Evolutionary conservation across 2,329 filamentous ascomycete species (phyloP).

Genomic region (Aureobasidium sp.): DNA sequence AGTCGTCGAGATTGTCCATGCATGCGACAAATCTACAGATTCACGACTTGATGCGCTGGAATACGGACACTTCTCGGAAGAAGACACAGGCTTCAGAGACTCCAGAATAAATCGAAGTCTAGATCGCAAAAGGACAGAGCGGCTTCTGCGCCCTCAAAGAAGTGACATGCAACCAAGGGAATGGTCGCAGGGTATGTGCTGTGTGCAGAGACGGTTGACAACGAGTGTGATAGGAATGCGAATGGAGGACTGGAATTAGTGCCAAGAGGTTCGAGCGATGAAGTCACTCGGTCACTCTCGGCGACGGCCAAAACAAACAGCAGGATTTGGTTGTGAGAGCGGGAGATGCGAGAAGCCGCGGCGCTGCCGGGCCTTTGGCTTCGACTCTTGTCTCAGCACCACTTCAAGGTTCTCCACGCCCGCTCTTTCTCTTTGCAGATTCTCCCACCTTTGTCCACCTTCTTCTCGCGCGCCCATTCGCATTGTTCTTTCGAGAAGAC

Average conservation of each 20-base stretch:
- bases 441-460: not conserved
- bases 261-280: not conserved
- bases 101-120: not conserved
- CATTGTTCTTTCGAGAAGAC: not conserved
- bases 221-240: conserved; percentile 7
- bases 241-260: not conserved
- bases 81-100: not conserved
- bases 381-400: conserved; percentile 6
- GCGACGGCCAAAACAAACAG: conserved; percentile 12
- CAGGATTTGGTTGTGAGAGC: not conserved
- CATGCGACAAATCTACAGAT: conserved; percentile 24
- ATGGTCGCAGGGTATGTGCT: not conserved
- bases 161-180: not conserved
- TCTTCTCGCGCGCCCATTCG: not conserved
- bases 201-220: not conserved
- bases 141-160: not conserved
- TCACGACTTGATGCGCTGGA: not conserved
- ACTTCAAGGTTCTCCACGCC: conserved; percentile 1
- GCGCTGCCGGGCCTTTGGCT: conserved; percentile 1
- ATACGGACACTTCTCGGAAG: not conserved
- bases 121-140: not conserved
- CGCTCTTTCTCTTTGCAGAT: not conserved
- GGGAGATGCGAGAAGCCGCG: not conserved
- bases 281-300: conserved; percentile 6
- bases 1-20: conserved; percentile 58